Percentiles rank a stretch among this genome's conserved stretches.
Conservation (phyloP, 495 filamentous ascomycete genomes). For the Penicillium coffeae region DNA sequence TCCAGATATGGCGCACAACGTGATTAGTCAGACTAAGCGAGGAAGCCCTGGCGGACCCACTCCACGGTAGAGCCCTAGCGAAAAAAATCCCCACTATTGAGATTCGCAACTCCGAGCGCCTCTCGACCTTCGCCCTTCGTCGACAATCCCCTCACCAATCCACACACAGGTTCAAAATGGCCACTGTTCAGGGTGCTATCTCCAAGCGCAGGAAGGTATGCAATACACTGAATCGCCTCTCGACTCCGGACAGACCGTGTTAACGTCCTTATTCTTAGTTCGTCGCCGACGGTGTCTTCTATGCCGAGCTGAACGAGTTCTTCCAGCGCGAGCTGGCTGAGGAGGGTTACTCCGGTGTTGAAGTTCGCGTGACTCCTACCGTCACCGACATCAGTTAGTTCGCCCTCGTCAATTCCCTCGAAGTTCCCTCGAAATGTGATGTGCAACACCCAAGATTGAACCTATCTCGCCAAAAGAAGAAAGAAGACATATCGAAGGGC, state of each 20-base stretch:
- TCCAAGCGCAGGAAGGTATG: slow-evolving; percentile 86
- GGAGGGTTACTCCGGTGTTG: slow-evolving; percentile 99
- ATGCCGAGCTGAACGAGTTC: slow-evolving; percentile 99
- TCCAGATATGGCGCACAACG: not conserved
- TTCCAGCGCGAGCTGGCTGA: slow-evolving; percentile 99
- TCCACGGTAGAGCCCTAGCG: slow-evolving; percentile 45
- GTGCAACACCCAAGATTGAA: not conserved
- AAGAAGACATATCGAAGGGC: not conserved
- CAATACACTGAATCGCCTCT: not conserved
- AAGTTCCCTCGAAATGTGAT: slow-evolving; percentile 10
- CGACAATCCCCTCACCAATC: slow-evolving; percentile 34
- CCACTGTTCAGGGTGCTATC: slow-evolving; percentile 65
- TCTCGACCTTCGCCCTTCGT: slow-evolving; percentile 32
- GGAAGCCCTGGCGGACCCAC: slow-evolving; percentile 18
- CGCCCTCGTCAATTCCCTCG: slow-evolving; percentile 14
- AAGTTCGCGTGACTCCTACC: slow-evolving; percentile 98
- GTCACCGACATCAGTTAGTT: slow-evolving; percentile 95
- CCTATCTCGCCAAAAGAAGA: not conserved
- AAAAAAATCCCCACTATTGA: slow-evolving; percentile 43
- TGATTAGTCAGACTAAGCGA: not conserved
- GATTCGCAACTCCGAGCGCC: slow-evolving; percentile 32
- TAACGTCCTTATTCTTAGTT: slow-evolving; percentile 46
- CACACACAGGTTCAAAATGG: slow-evolving; percentile 54
- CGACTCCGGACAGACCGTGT: not conserved
- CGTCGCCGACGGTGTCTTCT: slow-evolving; percentile 99